Evolutionary conservation across 2,329 filamentous ascomycete genomes (phyloP).

Genomic region (Fusarium multiceps): DNA sequence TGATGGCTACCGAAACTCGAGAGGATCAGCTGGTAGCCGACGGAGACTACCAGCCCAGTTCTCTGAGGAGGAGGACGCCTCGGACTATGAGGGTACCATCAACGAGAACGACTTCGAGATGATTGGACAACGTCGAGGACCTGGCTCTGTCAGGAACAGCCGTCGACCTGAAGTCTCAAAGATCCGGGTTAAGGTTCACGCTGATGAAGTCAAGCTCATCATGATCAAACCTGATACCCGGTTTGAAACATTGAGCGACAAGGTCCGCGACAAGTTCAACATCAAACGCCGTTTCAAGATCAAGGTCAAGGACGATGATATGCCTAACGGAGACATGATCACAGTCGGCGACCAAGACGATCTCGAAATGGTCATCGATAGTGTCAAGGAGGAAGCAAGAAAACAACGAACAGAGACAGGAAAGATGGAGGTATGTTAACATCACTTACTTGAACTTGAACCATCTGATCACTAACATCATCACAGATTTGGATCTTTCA

Average conservation of each 20-base stretch:
- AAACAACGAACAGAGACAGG: slow-evolving; percentile 84
- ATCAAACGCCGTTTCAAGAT: slow-evolving; percentile 84
- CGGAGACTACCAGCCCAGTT: slow-evolving; percentile 66
- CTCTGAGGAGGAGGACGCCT: slow-evolving; percentile 85
- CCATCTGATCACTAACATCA: slow-evolving; percentile 39
- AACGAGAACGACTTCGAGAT: slow-evolving; percentile 87
- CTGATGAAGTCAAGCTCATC: slow-evolving; percentile 90
- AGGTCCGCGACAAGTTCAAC: slow-evolving; percentile 88
- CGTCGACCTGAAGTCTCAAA: slow-evolving; percentile 76
- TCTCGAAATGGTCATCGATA: slow-evolving; percentile 84
- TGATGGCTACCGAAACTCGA: slow-evolving; percentile 51
- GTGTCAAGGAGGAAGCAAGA: slow-evolving; percentile 73
- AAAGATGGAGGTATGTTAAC: slow-evolving; percentile 87
- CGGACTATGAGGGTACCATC: slow-evolving; percentile 72
- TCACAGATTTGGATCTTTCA: slow-evolving; percentile 62
- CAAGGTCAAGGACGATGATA: slow-evolving; percentile 85
- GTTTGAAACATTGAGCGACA: slow-evolving; percentile 81
- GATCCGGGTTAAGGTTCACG: slow-evolving; percentile 92
- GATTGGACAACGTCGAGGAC: slow-evolving; percentile 64
- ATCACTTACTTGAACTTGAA: neutral
- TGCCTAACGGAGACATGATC: slow-evolving; percentile 86
- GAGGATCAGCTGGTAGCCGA: slow-evolving; percentile 49
- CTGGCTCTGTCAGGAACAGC: slow-evolving; percentile 63
- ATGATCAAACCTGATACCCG: slow-evolving; percentile 80
- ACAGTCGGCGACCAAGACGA: slow-evolving; percentile 98